A percentile compares a stretch with the other conserved stretches of the same genome.
phyloP scores from a whole-genome alignment of 78 protist genomes.

The Diacronema lutheri region DNA sequence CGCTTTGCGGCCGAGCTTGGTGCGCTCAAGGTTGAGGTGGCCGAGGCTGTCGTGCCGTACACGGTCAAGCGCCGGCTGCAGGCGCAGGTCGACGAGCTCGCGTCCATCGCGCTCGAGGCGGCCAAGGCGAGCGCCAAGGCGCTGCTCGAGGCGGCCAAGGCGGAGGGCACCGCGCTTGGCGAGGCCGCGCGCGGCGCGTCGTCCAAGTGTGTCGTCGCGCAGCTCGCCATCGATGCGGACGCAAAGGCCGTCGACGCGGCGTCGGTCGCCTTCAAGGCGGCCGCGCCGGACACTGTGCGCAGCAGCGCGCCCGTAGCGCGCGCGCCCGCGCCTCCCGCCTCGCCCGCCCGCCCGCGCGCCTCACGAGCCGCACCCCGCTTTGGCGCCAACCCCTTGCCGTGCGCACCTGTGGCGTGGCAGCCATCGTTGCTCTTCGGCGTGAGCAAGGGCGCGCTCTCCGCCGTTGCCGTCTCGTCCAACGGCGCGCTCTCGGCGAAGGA shows the following conservation, averaged over 20 bases:
- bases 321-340: too few relatives aligned
- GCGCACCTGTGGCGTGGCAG: background rate
- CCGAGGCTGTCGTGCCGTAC: background rate
- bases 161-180: background rate
- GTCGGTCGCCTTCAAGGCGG: background rate
- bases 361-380: too few relatives aligned
- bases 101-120: background rate
- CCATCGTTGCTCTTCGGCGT: background rate
- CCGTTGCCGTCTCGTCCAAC: conserved; percentile 14
- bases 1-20: background rate
- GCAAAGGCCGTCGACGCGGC: background rate
- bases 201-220: background rate
- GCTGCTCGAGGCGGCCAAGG: background rate
- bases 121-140: background rate
- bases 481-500: conserved; percentile 21
- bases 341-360: too few relatives aligned
- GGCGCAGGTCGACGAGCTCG: background rate
- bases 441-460: background rate
- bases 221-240: background rate
- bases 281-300: background rate
- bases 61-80: too few relatives aligned
- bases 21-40: background rate
- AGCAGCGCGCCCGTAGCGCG: background rate
- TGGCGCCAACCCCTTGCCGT: too few relatives aligned
- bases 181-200: too few relatives aligned